Evolutionary conservation across 1,139 yeast species (phyloP).

Genomic region (Hyphopichia khmerensis): DNA sequence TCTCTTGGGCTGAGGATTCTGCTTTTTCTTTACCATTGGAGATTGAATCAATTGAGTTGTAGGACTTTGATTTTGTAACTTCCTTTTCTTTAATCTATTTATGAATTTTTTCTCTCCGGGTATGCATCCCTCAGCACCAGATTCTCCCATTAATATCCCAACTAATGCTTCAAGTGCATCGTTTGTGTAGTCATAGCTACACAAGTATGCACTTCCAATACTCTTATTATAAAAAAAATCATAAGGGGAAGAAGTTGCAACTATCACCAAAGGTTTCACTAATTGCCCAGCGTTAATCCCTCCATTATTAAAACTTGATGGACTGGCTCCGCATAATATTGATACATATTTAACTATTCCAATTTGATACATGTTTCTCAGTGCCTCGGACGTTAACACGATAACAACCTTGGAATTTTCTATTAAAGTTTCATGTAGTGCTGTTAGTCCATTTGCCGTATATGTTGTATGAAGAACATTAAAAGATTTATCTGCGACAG

Average conservation of each 20-base stretch:
- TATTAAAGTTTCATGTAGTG: conserved; percentile 56
- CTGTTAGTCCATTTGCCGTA: conserved; percentile 64
- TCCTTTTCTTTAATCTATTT: conserved; percentile 20
- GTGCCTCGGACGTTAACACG: conserved; percentile 61
- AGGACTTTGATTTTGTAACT: conserved; percentile 4
- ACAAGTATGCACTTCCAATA: conserved; percentile 58
- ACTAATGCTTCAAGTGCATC: conserved; percentile 52
- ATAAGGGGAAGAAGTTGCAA: conserved; percentile 67
- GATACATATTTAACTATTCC: conserved; percentile 61
- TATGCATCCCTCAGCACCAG: conserved; percentile 52
- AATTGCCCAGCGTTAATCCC: conserved; percentile 20
- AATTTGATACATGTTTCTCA: conserved; percentile 64
- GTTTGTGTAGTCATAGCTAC: conserved; percentile 61
- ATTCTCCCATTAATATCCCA: conserved; percentile 54
- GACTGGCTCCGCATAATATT: conserved; percentile 52
- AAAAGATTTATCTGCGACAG: conserved; percentile 29
- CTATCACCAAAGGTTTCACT: conserved; percentile 53
- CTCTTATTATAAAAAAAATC: conserved; percentile 57
- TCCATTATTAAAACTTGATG: conserved; percentile 30
- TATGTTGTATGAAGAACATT: conserved; percentile 61
- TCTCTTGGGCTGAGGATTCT: conserved; percentile 32
- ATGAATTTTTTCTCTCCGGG: conserved; percentile 52
- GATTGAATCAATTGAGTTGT: background rate
- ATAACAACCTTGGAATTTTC: conserved; percentile 57
- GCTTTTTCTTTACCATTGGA: conserved; percentile 7